Percentiles rank a stretch among this genome's conserved stretches.
These are phyloP conservation scores for Phycomyces nitens DNA, from an alignment of 192 early-diverging fungal genomes.

Conservation along the genomic window DNA sequence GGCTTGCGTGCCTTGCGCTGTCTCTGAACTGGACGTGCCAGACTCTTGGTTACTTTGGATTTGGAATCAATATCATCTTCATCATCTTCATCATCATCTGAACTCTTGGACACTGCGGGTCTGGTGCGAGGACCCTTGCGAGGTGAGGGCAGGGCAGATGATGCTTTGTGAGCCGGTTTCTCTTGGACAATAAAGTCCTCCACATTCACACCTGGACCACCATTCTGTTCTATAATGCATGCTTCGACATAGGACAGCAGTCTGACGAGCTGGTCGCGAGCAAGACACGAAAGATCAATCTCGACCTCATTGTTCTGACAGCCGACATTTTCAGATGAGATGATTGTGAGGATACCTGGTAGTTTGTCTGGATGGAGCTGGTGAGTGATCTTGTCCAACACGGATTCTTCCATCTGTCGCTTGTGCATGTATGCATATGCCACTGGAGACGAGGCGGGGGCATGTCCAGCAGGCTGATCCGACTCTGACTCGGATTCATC, in stretches of 20 bases:
- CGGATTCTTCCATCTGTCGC: conserved; percentile 31
- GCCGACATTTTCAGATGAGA: conserved; percentile 19
- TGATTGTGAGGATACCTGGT: conserved; percentile 31
- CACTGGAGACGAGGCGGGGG: conserved; percentile 3
- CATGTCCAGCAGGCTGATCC: conserved; percentile 5
- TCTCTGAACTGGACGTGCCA: not conserved
- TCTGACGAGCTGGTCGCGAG: conserved; percentile 27
- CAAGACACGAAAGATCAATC: conserved; percentile 33
- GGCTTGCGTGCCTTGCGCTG: not conserved
- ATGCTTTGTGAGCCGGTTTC: no score
- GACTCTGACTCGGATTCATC: conserved; percentile 24
- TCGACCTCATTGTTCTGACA: conserved; percentile 31
- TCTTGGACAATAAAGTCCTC: conserved; percentile 17
- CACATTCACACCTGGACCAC: conserved; percentile 22
- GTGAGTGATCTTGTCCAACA: conserved; percentile 29
- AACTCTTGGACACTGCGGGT: conserved; percentile 8
- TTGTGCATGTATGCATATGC: conserved; percentile 27
- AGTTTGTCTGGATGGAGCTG: conserved; percentile 30
- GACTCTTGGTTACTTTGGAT: not conserved
- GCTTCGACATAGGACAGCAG: conserved; percentile 36
- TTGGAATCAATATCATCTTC: not conserved
- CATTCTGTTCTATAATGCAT: conserved; percentile 33
- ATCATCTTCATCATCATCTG: not conserved
- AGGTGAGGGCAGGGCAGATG: not conserved
- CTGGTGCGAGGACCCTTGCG: conserved; percentile 22